phyloP scores from a whole-genome alignment of 2,329 filamentous ascomycete species.

The Phialophora tarda region DNA sequence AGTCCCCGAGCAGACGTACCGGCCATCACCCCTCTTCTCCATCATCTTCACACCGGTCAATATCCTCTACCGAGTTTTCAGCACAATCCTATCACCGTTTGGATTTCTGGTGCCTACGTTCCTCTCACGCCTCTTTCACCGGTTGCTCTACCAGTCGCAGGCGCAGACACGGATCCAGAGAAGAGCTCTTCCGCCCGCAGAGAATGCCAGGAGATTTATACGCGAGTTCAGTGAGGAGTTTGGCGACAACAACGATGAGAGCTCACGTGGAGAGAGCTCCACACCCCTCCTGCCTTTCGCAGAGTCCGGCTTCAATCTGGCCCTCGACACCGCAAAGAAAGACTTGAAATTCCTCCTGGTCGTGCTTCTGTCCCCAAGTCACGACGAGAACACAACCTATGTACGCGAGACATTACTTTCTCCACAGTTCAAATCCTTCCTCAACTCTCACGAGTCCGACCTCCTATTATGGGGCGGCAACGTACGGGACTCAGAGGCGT shows the following conservation, averaged over 20 bases:
- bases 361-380: constrained; percentile 85
- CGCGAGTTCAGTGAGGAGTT: constrained; percentile 96
- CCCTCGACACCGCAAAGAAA: constrained; percentile 85
- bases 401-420: constrained; percentile 80
- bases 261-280: constrained; percentile 4
- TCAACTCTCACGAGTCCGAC: constrained; percentile 76
- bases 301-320: constrained; percentile 89
- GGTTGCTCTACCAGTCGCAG: constrained; percentile 71
- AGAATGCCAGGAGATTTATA: constrained; percentile 86
- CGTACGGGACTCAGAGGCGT: constrained; percentile 90
- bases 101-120: constrained; percentile 70
- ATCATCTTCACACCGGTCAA: constrained; percentile 82
- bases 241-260: constrained; percentile 61
- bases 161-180: constrained; percentile 57
- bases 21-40: constrained; percentile 75
- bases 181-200: constrained; percentile 78
- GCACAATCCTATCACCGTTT: constrained; percentile 76
- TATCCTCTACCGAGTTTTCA: constrained; percentile 73
- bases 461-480: constrained; percentile 92
- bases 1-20: constrained; percentile 64
- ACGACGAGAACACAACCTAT: constrained; percentile 87
- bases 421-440: constrained; percentile 72
- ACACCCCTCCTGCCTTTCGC: constrained; percentile 68
- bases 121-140: constrained; percentile 69
- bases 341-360: constrained; percentile 92